Percentiles rank a stretch among this genome's conserved stretches.
Evolutionary conservation across 169 alveolate genomes (phyloP).

Genomic region (Plasmodium coatneyi): DNA sequence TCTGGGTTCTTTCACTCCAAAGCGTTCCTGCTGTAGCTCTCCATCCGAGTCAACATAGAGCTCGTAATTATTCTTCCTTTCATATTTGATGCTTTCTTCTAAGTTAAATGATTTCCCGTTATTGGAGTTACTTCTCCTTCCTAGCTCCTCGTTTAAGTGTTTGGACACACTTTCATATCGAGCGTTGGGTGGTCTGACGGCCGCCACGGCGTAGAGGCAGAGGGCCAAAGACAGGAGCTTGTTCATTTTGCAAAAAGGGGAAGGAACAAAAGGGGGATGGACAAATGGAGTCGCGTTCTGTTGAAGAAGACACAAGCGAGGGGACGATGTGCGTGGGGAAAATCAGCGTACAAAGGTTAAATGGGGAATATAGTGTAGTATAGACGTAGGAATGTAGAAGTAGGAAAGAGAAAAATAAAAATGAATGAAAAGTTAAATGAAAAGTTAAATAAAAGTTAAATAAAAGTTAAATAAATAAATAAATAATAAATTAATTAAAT

Average conservation of each 20-base stretch:
- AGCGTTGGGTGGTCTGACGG: slow-evolving; percentile 4
- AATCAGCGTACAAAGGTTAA: neutral
- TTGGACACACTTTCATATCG: neutral
- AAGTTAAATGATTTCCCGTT: slow-evolving; percentile 34
- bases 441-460: neutral
- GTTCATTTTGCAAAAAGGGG: slow-evolving; percentile 24
- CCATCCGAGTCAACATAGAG: slow-evolving; percentile 15
- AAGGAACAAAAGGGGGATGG: neutral
- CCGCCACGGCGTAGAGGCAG: slow-evolving; percentile 20
- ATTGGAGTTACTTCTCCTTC: neutral
- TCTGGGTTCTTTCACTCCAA: slow-evolving; percentile 56
- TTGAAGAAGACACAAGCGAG: neutral
- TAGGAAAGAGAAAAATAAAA: neutral
- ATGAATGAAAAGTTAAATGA: neutral
- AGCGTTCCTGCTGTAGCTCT: slow-evolving; percentile 30
- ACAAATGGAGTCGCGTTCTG: neutral
- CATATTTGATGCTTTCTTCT: slow-evolving; percentile 27
- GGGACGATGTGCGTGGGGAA: neutral
- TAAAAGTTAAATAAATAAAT: too few species aligned
- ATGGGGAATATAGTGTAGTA: neutral
- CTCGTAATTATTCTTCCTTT: slow-evolving; percentile 67
- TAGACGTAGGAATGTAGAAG: neutral
- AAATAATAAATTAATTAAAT: too few species aligned
- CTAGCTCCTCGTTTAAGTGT: neutral
- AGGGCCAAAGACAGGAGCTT: neutral